Percentiles rank a stretch among this genome's conserved stretches.
These are phyloP conservation scores for Ophidiomyces ophidiicola DNA, from an alignment of 2,329 filamentous ascomycete species.

Conservation along the genomic window DNA sequence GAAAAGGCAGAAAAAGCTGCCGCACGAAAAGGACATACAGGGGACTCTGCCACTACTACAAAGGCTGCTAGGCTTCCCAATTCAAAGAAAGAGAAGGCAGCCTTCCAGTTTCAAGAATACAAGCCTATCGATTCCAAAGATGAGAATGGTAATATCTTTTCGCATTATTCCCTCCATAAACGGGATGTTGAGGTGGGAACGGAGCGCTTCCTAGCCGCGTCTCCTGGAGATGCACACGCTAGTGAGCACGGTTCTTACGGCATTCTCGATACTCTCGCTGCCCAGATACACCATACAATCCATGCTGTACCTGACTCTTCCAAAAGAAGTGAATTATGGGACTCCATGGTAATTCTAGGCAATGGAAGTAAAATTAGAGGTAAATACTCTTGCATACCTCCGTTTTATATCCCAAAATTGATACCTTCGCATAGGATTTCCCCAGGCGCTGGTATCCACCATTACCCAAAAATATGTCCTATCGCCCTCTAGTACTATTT, in stretches of 20 bases:
- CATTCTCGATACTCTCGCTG: conserved; percentile 72
- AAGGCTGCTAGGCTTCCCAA: conserved; percentile 46
- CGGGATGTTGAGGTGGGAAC: conserved; percentile 50
- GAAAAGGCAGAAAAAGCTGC: conserved; percentile 48
- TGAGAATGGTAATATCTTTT: conserved; percentile 35
- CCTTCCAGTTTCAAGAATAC: conserved; percentile 51
- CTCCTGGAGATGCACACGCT: conserved; percentile 25
- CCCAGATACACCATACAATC: conserved; percentile 70
- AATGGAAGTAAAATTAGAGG: conserved; percentile 62
- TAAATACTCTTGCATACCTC: conserved; percentile 21
- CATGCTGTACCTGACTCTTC: conserved; percentile 72
- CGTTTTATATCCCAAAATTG: background rate
- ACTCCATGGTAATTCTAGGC: conserved; percentile 79
- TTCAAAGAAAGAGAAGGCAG: conserved; percentile 46
- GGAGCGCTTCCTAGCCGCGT: conserved; percentile 50
- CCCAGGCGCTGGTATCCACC: conserved; percentile 71
- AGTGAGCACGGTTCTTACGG: conserved; percentile 39
- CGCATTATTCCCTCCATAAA: conserved; percentile 41
- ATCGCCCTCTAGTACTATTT: conserved; percentile 87
- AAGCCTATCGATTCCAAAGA: conserved; percentile 44
- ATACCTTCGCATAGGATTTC: conserved; percentile 52
- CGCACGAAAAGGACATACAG: conserved; percentile 41
- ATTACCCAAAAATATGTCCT: conserved; percentile 75
- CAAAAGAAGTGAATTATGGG: conserved; percentile 80
- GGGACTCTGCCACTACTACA: conserved; percentile 28